Evolutionary conservation across 257 asterid species (phyloP).

Genomic region (Galeopsis tetrahit): DNA sequence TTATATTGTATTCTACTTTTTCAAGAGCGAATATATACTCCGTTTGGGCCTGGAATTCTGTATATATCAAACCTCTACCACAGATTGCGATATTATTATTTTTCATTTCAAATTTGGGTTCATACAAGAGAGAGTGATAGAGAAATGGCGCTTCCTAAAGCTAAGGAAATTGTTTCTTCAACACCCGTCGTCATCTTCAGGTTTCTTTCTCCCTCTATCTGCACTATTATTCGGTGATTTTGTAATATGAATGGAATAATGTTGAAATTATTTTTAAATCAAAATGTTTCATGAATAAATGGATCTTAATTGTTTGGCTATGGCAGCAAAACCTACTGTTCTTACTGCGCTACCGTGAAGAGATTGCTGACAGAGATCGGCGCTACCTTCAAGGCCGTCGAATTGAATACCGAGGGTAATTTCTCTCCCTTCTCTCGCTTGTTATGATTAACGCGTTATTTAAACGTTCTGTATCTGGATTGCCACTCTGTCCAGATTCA

Average conservation of each 20-base stretch:
- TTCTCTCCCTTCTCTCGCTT: constrained; percentile 19
- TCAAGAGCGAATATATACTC: not conserved
- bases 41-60: not conserved
- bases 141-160: constrained; percentile 72
- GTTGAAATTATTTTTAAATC: not conserved
- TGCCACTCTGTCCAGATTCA: not conserved
- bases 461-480: not conserved
- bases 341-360: constrained; percentile 77
- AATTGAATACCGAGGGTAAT: constrained; percentile 69
- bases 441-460: not conserved
- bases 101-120: not conserved
- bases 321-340: constrained; percentile 83
- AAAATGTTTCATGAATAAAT: constrained; percentile 1
- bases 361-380: constrained; percentile 67
- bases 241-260: not conserved
- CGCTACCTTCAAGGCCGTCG: constrained; percentile 74
- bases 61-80: not conserved
- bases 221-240: not conserved
- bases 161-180: constrained; percentile 72
- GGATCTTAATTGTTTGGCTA: constrained; percentile 22
- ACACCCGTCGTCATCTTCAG: constrained; percentile 83
- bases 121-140: constrained; percentile 34
- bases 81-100: not conserved
- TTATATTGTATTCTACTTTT: no score
- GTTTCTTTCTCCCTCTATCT: constrained; percentile 38